Base-by-base conservation (phyloP, 495 filamentous ascomycete species). In the Podospora pseudoanserina region DNA sequence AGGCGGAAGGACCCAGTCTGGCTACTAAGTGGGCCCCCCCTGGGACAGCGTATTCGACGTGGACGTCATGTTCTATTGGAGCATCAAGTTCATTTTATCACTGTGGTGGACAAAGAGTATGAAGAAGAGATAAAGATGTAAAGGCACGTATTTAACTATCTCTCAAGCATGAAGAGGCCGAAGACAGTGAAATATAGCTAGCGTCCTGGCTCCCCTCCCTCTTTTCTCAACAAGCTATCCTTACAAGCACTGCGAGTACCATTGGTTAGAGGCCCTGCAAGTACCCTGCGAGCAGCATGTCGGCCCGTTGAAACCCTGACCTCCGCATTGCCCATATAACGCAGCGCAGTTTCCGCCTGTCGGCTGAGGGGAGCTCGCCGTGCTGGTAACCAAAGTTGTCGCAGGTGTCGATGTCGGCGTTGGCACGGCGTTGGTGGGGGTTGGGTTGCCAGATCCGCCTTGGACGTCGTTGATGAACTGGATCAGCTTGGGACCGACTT, bases 401-500 rank as follows among this genome's bases (percentile, higher is more conserved):
- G 39, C 39, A 3, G 39, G 5, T 3, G 39, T 49, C 39, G 39
- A 16, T 3, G 39, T 49, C 5, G 39, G 39, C 13, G 39, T 49
- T 49, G 39, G 39, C 5, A 49, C 39, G 3, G 30, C 4, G 3
- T 7, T 7, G 2, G 39, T 49, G 39, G 39, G 7, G 9, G 39
- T 13, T 49, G 39, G 39, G 39, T 16, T 49, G 39, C 39, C 23
- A 28, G 32, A 56, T 19, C n/a, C 56, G 39, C 23, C 62, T 1
- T 13, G 34, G 16, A 18, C n/a, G 56, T 65, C 69, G 19, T 65
- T 61, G 58, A 74, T 62, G 26, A 70, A 60, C 55, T 68, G 32
- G 4, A 72, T 49, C 66, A 79, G 60, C 11, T 75, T 64, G 20
- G 78, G 65, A 9, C 69, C 72, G 61, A 77, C 20, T 27, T 66